Evolutionary conservation across 148 eudicot genomes (phyloP), one percentile per base, ranked within the genome.

Genomic region (Beta vulgaris): DNA sequence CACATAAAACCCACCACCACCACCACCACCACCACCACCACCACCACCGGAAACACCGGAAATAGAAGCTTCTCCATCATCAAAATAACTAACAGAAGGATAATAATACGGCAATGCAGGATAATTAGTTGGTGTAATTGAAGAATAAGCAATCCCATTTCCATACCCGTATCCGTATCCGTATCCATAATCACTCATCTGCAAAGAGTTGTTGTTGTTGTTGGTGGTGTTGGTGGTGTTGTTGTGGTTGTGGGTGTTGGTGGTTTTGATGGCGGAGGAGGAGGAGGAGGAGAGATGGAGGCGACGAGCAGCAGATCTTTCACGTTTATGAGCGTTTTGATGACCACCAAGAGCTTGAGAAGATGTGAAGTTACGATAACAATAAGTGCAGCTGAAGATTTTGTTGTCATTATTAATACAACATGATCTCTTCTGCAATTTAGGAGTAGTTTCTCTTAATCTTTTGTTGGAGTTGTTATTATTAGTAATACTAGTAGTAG

Each of bases 311-410:
- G 34, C 48, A 59, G n/a, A 53, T 40, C 82, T 75, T 39, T 79
- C 78, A 3, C 74, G 37, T 34, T 32, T 37, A 37, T 79, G 82
- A 5, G 82, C 82, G 34, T 79, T 79, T 54, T 79, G 82, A 25
- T 79, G 82, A 23, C 82, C 82, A n/a, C 82, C 82, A 54, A 79
- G 68, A 48, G 82, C 82, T 60, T 79, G 68, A 42, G 73, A 74
- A 32, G 82, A 59, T 44, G 1, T 18, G 68, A 73, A 79, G 32
- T 61, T 44, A 4, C 82, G 74, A 59, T 74, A 73, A 48, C 82
- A 79, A 12, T 19, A 79, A 1, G 51, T 55, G 54, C 82, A 79
- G 29, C 39, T 42, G 70, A 68, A 79, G 0, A 60, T 36, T 63
- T 28, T 75, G 40, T n/a, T 25, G 23, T 21, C 10, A 6, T 12